Base-by-base conservation (phyloP, 2,329 filamentous ascomycete genomes). In the Penicillium olsonii region DNA sequence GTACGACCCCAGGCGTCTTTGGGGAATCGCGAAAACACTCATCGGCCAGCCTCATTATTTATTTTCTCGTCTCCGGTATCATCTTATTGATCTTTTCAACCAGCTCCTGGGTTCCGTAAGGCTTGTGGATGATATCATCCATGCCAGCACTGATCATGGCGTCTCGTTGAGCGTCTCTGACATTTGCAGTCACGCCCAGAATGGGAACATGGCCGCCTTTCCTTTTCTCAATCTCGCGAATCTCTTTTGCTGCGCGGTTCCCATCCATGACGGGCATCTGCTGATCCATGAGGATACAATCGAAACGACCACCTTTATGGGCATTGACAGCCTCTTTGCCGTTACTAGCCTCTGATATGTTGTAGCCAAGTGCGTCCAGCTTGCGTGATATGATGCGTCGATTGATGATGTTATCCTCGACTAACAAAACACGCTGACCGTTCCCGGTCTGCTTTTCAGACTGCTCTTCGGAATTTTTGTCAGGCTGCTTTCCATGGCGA, bases 241-340 rank as follows among this genome's bases (percentile, higher is more conserved):
- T 90, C 52, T 76, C 81, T 35, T 79, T 77, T 11, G 87, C 84
- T 55, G 87, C 90, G 2, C 86, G 87, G 68, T 88, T 82, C 29
- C 88, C 88, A 61, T 92, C 87, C 88, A 91, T 91, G 37, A 90
- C 79, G 1, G 88, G 88, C 88, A 92, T 92, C 62, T 91, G 87
- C 40, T 90, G 77, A 63, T 92, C 88, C 87, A 92, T 90, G 5
- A 92, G 69, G 11, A 92, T 84, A 38, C 90, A 77, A 8, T 83
- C 83, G 19, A 88, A 65, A 3, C 20, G 20, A 2, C 33, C 27
- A 1, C 56, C 57, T 15, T 66, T 53, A 7, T 77, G 67, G 2
- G 70, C 67, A 0, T 72, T 71, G 1, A 80, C 62, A 42, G 74
- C 74, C 55, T 78, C 73, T 12, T 61, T 61, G 2, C 73, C 73